Evolutionary conservation across 371 early-diverging fungal species (phyloP).

Genomic region (Mortierella sp.): DNA sequence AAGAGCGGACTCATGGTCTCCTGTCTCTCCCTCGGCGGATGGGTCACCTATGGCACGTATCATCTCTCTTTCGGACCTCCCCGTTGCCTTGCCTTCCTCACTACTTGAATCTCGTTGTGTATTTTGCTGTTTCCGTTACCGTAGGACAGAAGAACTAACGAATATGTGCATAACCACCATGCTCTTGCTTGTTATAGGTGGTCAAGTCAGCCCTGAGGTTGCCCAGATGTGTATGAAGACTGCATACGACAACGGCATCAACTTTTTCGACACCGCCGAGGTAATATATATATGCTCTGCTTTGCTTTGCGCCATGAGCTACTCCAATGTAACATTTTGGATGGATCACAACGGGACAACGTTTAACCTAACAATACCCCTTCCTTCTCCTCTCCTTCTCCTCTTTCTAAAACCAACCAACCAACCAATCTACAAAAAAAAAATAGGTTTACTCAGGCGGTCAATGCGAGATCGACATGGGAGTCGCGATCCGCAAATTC

Average conservation of each 20-base stretch:
- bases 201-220: slow-evolving; percentile 70
- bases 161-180: not conserved
- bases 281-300: slow-evolving; percentile 28
- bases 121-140: too few relatives aligned
- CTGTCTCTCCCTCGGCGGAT: slow-evolving; percentile 63
- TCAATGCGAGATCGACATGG: slow-evolving; percentile 82
- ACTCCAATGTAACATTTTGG: too few relatives aligned
- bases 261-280: slow-evolving; percentile 87
- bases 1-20: slow-evolving; percentile 84
- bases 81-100: not conserved
- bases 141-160: too few relatives aligned
- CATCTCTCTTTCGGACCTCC: not conserved
- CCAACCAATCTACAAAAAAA: not conserved
- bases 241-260: slow-evolving; percentile 82
- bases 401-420: not conserved
- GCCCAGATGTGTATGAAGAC: slow-evolving; percentile 76
- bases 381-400: not conserved
- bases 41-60: slow-evolving; percentile 75
- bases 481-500: slow-evolving; percentile 76
- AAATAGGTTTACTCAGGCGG: slow-evolving; percentile 62
- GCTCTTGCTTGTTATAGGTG: slow-evolving; percentile 50
- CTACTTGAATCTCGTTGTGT: not conserved
- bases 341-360: not conserved
- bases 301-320: not conserved
- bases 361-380: not conserved